phyloP scores from a whole-genome alignment of 1,284 basidiomycete genomes.

The Puccinia hordei region DNA sequence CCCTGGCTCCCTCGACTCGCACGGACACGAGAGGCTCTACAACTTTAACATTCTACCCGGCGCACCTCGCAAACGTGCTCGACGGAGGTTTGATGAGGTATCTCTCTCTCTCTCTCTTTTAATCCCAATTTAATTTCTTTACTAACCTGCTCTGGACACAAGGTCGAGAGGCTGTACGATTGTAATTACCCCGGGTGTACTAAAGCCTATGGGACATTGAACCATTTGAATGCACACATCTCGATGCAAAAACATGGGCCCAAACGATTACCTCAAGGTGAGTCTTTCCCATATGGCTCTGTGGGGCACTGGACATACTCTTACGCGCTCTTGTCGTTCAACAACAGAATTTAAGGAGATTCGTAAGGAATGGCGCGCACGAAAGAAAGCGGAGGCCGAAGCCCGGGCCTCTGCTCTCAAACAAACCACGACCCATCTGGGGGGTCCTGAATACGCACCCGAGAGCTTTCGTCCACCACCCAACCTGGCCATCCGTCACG shows the following conservation, averaged over 20 bases:
- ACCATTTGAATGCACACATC: slow-evolving; percentile 88
- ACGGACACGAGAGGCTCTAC: slow-evolving; percentile 14
- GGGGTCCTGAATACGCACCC: too few species aligned
- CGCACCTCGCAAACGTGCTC: slow-evolving; percentile 71
- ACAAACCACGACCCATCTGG: too few species aligned
- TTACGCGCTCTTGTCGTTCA: background rate
- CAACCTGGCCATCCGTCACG: too few species aligned
- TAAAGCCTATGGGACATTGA: slow-evolving; percentile 73
- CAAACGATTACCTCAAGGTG: slow-evolving; percentile 76
- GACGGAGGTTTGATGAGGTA: slow-evolving; percentile 75
- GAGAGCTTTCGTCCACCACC: too few species aligned
- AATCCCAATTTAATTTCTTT: background rate
- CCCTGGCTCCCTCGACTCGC: background rate
- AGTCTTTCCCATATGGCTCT: slow-evolving; percentile 38
- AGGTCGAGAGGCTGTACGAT: slow-evolving; percentile 83
- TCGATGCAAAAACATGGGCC: slow-evolving; percentile 86
- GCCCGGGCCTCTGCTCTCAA: slow-evolving; percentile 50
- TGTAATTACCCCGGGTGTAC: slow-evolving; percentile 79
- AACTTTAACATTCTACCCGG: slow-evolving; percentile 42
- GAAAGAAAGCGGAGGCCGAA: slow-evolving; percentile 73
- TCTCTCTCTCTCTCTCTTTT: background rate
- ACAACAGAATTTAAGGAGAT: slow-evolving; percentile 90
- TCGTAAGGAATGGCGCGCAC: slow-evolving; percentile 89
- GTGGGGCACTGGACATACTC: too few species aligned
- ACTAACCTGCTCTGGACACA: background rate